Base-by-base conservation (phyloP, 2,329 filamentous ascomycete genomes). In the Lachnellula suecica region DNA sequence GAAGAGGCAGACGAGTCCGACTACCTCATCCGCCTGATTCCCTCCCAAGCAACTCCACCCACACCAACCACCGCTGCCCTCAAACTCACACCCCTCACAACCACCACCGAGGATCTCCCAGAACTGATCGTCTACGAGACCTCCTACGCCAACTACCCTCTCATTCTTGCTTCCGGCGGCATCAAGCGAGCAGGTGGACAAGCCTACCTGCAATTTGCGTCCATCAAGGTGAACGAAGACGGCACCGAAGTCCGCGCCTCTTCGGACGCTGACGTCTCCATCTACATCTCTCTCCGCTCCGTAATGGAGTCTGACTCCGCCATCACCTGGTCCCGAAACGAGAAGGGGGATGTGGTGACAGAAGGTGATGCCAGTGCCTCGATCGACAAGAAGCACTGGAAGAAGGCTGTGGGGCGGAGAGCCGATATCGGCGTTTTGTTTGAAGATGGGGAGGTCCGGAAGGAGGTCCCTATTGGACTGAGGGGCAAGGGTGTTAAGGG, bases 111-210 rank as follows among this genome's bases (percentile, higher is more conserved):
- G 41, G 65, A 73, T 46, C 65, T 75, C 4, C 73, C 73, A 9
- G 70, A 73, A 40, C 68, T 73, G 38, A 64, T 74, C 54, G 67
- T 75, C 49, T 74, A 74, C 61, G 72, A 74, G 61, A 75, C 72
- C 7, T 72, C 73, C 2, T 75, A 75, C 63, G 66, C 73, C 49
- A 70, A 71, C 47, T 75, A 75, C 59, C 71, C 72, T 1, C 68
- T 74, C 19, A 70, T 76, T 38, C 61, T 75, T 13, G 68, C 71
- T 5, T 68, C 67, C 3, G 71, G 71, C 11, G 65, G 64, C 45
- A 74, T 76, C 60, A 69, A 69, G 51, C 67, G 67, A 19, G 70
- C 72, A n/a, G 71, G 71, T 7, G 73, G 72, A 13, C 69, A 72
- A 48, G 50, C 62, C 13, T 42, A 61, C 35, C 55, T 68, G n/a